Evolutionary conservation across 139 green algal genomes (phyloP).

Genomic region (Chlorella sp.): DNA sequence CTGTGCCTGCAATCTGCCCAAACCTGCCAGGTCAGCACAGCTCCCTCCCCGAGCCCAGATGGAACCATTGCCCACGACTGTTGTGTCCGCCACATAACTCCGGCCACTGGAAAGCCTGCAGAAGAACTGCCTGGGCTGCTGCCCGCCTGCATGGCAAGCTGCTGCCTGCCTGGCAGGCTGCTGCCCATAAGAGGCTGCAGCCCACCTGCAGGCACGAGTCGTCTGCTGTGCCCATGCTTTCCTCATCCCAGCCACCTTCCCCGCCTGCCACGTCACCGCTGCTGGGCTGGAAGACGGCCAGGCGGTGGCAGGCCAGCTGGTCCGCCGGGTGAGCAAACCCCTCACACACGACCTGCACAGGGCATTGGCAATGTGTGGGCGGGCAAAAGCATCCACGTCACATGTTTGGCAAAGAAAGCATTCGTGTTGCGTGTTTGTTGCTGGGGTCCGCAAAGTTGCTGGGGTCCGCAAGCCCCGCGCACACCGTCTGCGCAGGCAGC

Average conservation of each 20-base stretch:
- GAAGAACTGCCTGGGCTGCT: no score
- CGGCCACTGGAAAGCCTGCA: no score
- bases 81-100: no score
- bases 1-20: background rate
- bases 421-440: no score
- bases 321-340: background rate
- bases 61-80: no score
- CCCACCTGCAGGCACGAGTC: background rate
- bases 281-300: slow-evolving; percentile 1
- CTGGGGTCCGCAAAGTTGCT: no score
- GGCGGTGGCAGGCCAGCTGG: slow-evolving; percentile 5
- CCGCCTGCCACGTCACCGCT: background rate
- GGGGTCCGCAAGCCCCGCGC: no score
- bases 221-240: background rate
- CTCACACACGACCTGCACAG: slow-evolving; percentile 6
- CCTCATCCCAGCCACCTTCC: background rate
- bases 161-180: no score
- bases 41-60: background rate
- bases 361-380: background rate
- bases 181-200: no score
- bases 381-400: background rate
- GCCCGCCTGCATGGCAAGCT: background rate
- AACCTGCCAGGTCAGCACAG: background rate
- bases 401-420: no score
- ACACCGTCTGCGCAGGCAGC: no score